These are phyloP conservation scores for Myriosclerotinia scirpicola DNA, from an alignment of 2,329 filamentous ascomycete genomes.

Conservation along the genomic window DNA sequence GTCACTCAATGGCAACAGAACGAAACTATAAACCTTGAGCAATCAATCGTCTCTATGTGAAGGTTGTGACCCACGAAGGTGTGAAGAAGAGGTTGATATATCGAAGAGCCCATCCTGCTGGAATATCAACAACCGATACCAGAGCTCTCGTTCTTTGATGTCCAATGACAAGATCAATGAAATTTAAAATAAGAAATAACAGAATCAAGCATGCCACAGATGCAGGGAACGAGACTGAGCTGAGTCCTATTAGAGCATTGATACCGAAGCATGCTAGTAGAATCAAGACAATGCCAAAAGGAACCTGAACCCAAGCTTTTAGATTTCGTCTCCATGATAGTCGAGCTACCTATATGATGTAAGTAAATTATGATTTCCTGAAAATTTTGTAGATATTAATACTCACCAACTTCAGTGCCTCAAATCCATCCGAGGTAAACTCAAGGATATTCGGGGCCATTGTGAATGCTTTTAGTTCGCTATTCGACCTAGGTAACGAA, in stretches of 20 bases:
- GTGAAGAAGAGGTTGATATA: slow-evolving; percentile 29
- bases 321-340: slow-evolving; percentile 39
- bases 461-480: background rate
- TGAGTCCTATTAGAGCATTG: slow-evolving; percentile 45
- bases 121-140: slow-evolving; percentile 53
- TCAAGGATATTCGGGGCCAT: slow-evolving; percentile 13
- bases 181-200: slow-evolving; percentile 52
- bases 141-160: slow-evolving; percentile 50
- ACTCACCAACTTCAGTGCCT: slow-evolving; percentile 37
- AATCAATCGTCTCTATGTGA: background rate
- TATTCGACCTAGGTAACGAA: background rate
- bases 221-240: slow-evolving; percentile 56
- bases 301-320: slow-evolving; percentile 53
- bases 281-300: slow-evolving; percentile 44
- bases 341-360: slow-evolving; percentile 33
- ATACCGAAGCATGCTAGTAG: slow-evolving; percentile 46
- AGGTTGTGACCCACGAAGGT: slow-evolving; percentile 20
- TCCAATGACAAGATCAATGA: slow-evolving; percentile 50
- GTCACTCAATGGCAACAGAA: slow-evolving; percentile 57
- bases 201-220: slow-evolving; percentile 59
- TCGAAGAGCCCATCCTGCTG: slow-evolving; percentile 36
- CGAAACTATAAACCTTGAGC: slow-evolving; percentile 44
- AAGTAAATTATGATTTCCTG: slow-evolving; percentile 21
- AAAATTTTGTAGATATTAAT: background rate
- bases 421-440: slow-evolving; percentile 31